Evolutionary conservation across 2,329 filamentous ascomycete species (phyloP).

Genomic region (Fusarium sp.): DNA sequence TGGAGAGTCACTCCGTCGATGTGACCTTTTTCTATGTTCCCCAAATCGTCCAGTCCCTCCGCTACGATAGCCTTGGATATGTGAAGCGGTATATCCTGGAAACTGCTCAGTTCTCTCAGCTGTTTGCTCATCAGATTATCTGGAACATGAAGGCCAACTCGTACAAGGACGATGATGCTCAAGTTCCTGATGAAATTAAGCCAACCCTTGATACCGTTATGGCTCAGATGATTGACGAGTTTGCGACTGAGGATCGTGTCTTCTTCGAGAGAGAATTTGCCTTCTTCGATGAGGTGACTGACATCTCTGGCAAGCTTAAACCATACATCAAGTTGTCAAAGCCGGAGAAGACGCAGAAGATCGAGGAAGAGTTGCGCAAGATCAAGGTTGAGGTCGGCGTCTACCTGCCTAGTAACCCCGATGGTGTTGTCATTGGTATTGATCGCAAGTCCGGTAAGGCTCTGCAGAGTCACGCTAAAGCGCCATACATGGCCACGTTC

Average conservation of each 20-base stretch:
- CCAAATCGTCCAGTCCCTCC: conserved; percentile 94
- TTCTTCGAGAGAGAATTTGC: conserved; percentile 96
- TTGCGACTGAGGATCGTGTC: conserved; percentile 79
- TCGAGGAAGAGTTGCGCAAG: conserved; percentile 96
- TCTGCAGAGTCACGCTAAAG: conserved; percentile 96
- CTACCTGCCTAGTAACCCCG: conserved; percentile 96
- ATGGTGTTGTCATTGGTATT: conserved; percentile 97
- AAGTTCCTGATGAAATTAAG: conserved; percentile 91
- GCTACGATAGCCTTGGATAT: conserved; percentile 93
- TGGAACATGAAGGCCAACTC: conserved; percentile 99
- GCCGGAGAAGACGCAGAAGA: conserved; percentile 98
- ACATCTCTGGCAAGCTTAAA: conserved; percentile 94
- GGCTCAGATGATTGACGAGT: conserved; percentile 84
- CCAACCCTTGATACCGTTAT: conserved; percentile 93
- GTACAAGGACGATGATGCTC: conserved; percentile 95
- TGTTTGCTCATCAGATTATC: conserved; percentile 99
- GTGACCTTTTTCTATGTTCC: conserved; percentile 99
- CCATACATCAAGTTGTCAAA: conserved; percentile 93
- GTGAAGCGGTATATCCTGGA: conserved; percentile 97
- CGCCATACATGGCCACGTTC: conserved; percentile 99
- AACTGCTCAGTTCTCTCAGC: conserved; percentile 95
- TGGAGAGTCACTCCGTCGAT: conserved; percentile 96
- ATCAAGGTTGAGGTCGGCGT: conserved; percentile 98
- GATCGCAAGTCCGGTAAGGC: conserved; percentile 98
- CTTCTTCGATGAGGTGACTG: conserved; percentile 98